Evolutionary conservation across 2,329 filamentous ascomycete genomes (phyloP).

Genomic region (Alternaria triticina): DNA sequence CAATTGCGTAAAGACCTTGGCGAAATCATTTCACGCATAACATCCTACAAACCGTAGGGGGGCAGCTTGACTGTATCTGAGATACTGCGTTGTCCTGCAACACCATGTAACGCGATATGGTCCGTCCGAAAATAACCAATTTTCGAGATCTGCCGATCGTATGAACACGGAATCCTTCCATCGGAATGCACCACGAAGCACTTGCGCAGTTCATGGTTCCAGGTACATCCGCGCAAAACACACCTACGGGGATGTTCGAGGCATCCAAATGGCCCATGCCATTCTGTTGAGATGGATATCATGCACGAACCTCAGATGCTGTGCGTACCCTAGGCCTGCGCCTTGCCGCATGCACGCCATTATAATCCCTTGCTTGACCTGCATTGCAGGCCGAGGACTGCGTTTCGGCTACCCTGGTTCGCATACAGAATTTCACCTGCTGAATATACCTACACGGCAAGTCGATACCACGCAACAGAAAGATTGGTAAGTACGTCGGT

Average conservation of each 20-base stretch:
- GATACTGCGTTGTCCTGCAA: not conserved
- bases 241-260: not conserved
- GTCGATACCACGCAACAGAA: not conserved
- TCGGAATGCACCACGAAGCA: not conserved
- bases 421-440: not conserved
- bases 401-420: not conserved
- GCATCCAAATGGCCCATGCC: not conserved
- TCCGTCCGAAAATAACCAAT: not conserved
- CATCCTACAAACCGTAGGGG: not conserved
- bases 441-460: not conserved
- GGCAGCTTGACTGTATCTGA: not conserved
- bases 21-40: not conserved
- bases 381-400: not conserved
- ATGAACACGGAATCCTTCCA: not conserved
- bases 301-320: not conserved
- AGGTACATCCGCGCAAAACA: not conserved
- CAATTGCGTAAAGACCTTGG: not conserved
- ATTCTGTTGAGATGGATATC: not conserved
- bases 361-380: not conserved
- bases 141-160: not conserved
- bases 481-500: not conserved
- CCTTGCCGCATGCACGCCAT: conserved; percentile 1
- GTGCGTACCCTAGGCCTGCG: not conserved
- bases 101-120: not conserved
- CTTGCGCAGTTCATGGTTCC: not conserved